These are phyloP conservation scores for Aspergillus saccharolyticus DNA, from an alignment of 495 filamentous ascomycete species.

Conservation along the genomic window DNA sequence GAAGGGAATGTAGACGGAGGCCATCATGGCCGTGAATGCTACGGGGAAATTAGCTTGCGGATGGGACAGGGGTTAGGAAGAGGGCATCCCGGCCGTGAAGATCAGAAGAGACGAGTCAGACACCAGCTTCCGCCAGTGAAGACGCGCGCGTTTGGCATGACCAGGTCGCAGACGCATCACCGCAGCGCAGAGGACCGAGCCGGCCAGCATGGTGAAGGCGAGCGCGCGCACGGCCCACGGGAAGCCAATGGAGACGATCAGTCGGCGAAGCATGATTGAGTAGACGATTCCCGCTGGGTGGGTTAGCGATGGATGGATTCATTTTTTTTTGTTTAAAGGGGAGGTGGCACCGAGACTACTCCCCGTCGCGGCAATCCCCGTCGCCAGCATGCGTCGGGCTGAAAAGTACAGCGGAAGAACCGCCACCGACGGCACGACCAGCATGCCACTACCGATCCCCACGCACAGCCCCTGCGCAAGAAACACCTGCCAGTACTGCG, in stretches of 20 bases:
- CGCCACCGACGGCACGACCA: constrained; percentile 37
- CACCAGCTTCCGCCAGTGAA: constrained; percentile 18
- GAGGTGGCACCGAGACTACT: constrained; percentile 27
- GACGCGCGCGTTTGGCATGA: constrained; percentile 8
- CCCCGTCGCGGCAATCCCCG: constrained; percentile 38
- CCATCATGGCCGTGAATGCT: constrained; percentile 27
- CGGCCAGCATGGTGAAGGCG: constrained; percentile 44
- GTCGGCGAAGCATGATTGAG: constrained; percentile 44
- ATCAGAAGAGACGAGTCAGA: not conserved
- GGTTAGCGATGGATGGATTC: too few species aligned
- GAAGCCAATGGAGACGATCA: constrained; percentile 43
- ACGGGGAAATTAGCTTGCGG: too few species aligned
- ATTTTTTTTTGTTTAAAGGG: too few species aligned
- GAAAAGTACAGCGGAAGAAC: constrained; percentile 38
- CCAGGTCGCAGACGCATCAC: constrained; percentile 25
- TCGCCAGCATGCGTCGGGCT: constrained; percentile 32
- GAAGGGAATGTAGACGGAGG: constrained; percentile 32
- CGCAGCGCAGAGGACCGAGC: constrained; percentile 28
- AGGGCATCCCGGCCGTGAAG: not conserved
- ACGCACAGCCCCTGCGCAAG: constrained; percentile 34
- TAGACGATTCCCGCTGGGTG: constrained; percentile 43
- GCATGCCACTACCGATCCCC: constrained; percentile 31
- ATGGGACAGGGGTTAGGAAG: constrained; percentile 20
- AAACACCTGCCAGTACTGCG: constrained; percentile 34
- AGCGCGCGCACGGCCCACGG: constrained; percentile 48